These are phyloP conservation scores for Plantago coronopus DNA, from an alignment of 305 asterid species.

Conservation along the genomic window DNA sequence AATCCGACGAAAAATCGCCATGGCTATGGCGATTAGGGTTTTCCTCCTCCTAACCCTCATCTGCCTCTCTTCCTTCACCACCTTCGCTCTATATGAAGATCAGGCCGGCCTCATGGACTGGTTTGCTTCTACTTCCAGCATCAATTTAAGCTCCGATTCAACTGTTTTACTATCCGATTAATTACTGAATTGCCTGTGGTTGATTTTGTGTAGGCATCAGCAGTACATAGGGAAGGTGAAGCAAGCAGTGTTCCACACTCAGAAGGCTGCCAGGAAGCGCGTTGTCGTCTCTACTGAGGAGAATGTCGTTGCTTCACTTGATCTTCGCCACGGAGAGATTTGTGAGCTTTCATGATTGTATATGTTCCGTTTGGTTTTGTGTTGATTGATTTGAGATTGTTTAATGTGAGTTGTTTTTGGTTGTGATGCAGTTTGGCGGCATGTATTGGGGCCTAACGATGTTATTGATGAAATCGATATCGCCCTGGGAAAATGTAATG, in stretches of 20 bases:
- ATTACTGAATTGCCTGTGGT: constrained; percentile 26
- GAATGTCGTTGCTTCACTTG: constrained; percentile 90
- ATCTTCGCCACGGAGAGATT: constrained; percentile 95
- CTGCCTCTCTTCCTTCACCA: constrained; percentile 26
- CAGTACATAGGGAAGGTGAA: constrained; percentile 95
- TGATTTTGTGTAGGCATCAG: constrained; percentile 61
- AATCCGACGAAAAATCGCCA: constrained; percentile 32
- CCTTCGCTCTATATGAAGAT: constrained; percentile 68
- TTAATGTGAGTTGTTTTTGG: constrained; percentile 16
- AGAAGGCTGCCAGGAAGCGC: constrained; percentile 89
- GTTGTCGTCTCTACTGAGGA: constrained; percentile 91
- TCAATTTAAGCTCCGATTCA: constrained; percentile 2
- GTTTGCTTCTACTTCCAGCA: constrained; percentile 30
- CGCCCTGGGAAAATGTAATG: constrained; percentile 83
- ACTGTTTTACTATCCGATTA: constrained; percentile 9
- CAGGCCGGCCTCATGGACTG: constrained; percentile 98
- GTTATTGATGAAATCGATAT: constrained; percentile 67
- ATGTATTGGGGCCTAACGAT: constrained; percentile 74
- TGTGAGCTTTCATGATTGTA: constrained; percentile 38
- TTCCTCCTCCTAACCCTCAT: constrained; percentile 35
- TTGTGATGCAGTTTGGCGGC: constrained; percentile 88
- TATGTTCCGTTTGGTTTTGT: constrained; percentile 3
- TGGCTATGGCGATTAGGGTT: constrained; percentile 64
- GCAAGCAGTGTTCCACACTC: constrained; percentile 94
- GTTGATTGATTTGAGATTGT: constrained; percentile 2